phyloP scores from a whole-genome alignment of 768 basidiomycete genomes.

The Termitomyces sp. region DNA sequence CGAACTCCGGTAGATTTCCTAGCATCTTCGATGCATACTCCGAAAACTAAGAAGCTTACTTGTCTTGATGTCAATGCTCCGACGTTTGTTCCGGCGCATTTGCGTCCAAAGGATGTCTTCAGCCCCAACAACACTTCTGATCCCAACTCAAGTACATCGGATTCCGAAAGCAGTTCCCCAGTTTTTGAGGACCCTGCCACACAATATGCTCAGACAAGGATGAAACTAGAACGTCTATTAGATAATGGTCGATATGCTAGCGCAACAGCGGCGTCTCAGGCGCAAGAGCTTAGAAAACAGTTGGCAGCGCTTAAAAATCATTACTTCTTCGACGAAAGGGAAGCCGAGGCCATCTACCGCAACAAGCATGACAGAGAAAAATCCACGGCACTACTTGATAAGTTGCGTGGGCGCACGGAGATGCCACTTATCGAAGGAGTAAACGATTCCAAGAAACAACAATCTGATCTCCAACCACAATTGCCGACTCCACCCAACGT shows the following conservation, averaged over 20 bases:
- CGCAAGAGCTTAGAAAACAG: constrained; percentile 36
- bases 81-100: constrained; percentile 28
- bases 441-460: constrained; percentile 6
- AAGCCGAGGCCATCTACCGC: constrained; percentile 55
- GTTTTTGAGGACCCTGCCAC: constrained; percentile 52
- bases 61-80: constrained; percentile 36
- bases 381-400: constrained; percentile 34
- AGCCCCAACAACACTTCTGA: constrained; percentile 12
- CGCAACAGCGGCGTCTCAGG: constrained; percentile 19
- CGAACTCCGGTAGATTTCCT: constrained; percentile 29
- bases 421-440: background rate
- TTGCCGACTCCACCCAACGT: background rate
- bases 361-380: constrained; percentile 48
- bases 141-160: constrained; percentile 14
- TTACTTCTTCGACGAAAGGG: constrained; percentile 67
- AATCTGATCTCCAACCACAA: constrained; percentile 14
- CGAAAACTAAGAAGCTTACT: constrained; percentile 13
- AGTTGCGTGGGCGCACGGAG: constrained; percentile 22
- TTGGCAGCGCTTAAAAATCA: constrained; percentile 43
- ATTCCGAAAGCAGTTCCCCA: constrained; percentile 25
- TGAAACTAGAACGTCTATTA: constrained; percentile 47
- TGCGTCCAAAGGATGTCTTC: constrained; percentile 2
- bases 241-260: constrained; percentile 17
- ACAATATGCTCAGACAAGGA: constrained; percentile 58
- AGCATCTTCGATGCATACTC: constrained; percentile 15